phyloP scores from a whole-genome alignment of 768 basidiomycete species.

The Lactarius sp. region DNA sequence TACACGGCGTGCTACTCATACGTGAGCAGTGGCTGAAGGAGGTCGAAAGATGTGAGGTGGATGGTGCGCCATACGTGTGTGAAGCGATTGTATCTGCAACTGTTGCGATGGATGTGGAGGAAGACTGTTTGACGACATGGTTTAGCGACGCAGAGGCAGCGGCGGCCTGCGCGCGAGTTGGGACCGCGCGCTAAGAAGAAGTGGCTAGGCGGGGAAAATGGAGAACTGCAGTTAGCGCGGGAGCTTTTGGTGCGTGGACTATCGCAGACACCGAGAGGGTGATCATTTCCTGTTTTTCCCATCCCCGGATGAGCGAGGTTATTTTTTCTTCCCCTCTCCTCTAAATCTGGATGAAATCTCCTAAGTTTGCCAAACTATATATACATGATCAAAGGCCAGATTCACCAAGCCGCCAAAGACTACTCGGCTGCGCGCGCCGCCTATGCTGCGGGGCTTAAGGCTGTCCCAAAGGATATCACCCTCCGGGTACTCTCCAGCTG shows the following conservation, averaged over 20 bases:
- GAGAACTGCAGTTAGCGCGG: constrained; percentile 78
- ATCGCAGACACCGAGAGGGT: constrained; percentile 92
- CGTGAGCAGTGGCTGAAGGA: constrained; percentile 97
- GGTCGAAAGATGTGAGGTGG: constrained; percentile 84
- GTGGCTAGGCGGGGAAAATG: constrained; percentile 90
- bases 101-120: constrained; percentile 89
- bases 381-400: constrained; percentile 97
- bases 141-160: constrained; percentile 85
- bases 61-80: constrained; percentile 79
- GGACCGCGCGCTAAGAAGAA: constrained; percentile 91
- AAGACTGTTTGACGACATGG: constrained; percentile 78
- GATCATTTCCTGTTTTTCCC: constrained; percentile 29
- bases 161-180: constrained; percentile 65
- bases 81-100: constrained; percentile 96
- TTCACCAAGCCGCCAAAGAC: constrained; percentile 61
- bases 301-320: not conserved
- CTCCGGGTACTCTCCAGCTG: constrained; percentile 88
- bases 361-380: constrained; percentile 91
- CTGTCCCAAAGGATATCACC: constrained; percentile 77
- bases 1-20: constrained; percentile 77
- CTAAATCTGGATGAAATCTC: constrained; percentile 99
- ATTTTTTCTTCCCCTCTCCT: constrained; percentile 12
- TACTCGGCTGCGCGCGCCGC: constrained; percentile 67
- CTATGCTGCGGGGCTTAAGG: constrained; percentile 79
- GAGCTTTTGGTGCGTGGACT: constrained; percentile 80